Evolutionary conservation across 768 basidiomycete species (phyloP).

Genomic region (Lentinula detonsa): DNA sequence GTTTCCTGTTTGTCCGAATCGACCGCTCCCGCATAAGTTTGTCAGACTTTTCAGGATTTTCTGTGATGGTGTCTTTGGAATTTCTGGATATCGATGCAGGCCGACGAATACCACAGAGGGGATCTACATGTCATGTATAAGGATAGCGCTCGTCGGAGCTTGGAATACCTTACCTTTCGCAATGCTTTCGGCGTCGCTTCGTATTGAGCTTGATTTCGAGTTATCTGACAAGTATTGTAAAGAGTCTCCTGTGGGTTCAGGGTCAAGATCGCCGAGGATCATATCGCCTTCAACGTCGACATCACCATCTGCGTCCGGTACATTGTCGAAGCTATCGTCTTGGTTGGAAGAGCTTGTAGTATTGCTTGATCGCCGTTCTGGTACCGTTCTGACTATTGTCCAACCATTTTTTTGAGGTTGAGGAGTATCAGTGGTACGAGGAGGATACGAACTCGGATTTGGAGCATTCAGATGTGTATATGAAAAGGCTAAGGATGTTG

Average conservation of each 20-base stretch:
- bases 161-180: conserved; percentile 54
- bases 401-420: conserved; percentile 56
- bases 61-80: conserved; percentile 16
- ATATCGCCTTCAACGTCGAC: conserved; percentile 71
- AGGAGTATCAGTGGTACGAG: conserved; percentile 34
- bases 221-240: conserved; percentile 29
- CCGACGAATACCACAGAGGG: conserved; percentile 44
- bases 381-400: conserved; percentile 61
- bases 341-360: conserved; percentile 4
- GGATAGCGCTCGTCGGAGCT: conserved; percentile 10
- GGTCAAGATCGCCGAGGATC: conserved; percentile 71
- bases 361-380: conserved; percentile 1
- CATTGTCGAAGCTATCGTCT: conserved; percentile 7
- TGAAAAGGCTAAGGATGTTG: conserved; percentile 68
- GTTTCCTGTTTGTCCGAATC: conserved; percentile 69
- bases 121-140: conserved; percentile 35
- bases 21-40: conserved; percentile 70
- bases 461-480: conserved; percentile 78
- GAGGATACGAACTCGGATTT: conserved; percentile 70
- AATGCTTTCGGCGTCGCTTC: conserved; percentile 67
- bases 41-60: conserved; percentile 40
- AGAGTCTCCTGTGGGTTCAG: conserved; percentile 33
- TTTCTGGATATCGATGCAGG: conserved; percentile 17
- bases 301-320: conserved; percentile 34
- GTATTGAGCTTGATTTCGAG: conserved; percentile 43